Base-by-base conservation (phyloP, 768 basidiomycete species). In the Mrakia gelida region DNA sequence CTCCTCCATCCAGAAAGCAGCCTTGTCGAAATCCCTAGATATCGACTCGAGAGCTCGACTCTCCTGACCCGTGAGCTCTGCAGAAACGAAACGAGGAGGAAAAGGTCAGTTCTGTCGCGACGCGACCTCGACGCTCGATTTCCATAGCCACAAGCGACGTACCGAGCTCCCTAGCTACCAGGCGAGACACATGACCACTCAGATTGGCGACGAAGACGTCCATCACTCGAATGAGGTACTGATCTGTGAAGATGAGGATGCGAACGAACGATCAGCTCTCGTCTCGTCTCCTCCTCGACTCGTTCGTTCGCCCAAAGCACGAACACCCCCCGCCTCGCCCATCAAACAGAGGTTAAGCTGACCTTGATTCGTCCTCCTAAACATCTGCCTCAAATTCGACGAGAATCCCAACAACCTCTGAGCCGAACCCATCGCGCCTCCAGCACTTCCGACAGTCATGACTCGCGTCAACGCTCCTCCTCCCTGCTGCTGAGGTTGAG, bases 1-100 rank as follows among this genome's bases (percentile, higher is more conserved):
- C 41, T 75, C 78, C 34, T 71, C 38, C 59, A 79, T 23, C 78
- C 78, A 79, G 11, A 32, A 34, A 23, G 78, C 73, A 15, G 78
- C 78, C 62, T 75, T 79, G 41, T 79, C 78, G 30, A 79, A 79
- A 43, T 79, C 78, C 7, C 78, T 56, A 4, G 74, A 23, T 41
- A 79, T 75, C 23, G 67, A 71, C 16, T 74, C 67, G 16, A 79
- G 61, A 32, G 78, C 78, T 23, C 75, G n/a, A 41, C 45, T 70
- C 45, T 79, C 78, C 30, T 79, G 56, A 1, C 78, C 78, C 16
- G 73, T 75, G 9, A 79, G 75, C 34, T 79, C 78, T 38, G 26
- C n/a, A 15, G 18, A 10, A 45, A 43, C 34, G 38, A 43, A 28
- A 7, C 28, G n/a, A 43, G 18, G 32, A 52, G 45, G n/a, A n/a